Percentiles rank a stretch among this genome's conserved stretches.
Evolutionary conservation across 805 yeast genomes (phyloP).

Genomic region (Starmerella vitae): DNA sequence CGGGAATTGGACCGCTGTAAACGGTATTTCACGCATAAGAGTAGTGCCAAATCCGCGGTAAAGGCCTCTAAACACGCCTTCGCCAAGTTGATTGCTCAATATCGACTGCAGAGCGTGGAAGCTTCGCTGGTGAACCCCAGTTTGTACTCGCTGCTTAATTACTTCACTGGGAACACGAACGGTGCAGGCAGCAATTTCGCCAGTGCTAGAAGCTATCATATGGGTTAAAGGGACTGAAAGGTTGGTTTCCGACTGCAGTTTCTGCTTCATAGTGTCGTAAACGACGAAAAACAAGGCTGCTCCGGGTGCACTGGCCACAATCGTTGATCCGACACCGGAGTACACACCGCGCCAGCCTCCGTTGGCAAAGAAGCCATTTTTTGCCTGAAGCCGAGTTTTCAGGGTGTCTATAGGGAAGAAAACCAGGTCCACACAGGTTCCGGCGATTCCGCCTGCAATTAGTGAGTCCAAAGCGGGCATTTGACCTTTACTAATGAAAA

Average conservation of each 20-base stretch:
- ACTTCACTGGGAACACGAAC: constrained; percentile 97
- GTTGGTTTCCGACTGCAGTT: constrained; percentile 5
- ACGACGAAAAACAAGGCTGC: constrained; percentile 69
- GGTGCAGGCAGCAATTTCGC: constrained; percentile 85
- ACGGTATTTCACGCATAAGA: constrained; percentile 89
- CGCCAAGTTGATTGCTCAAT: constrained; percentile 53
- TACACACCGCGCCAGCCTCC: constrained; percentile 92
- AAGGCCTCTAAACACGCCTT: constrained; percentile 62
- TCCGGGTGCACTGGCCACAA: constrained; percentile 86
- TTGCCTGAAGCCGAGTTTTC: constrained; percentile 88
- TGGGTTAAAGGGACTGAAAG: constrained; percentile 38
- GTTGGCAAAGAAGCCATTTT: constrained; percentile 81
- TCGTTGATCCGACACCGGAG: constrained; percentile 82
- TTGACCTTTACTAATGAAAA: too few relatives aligned
- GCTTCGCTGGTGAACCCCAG: constrained; percentile 46
- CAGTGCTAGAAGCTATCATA: constrained; percentile 77
- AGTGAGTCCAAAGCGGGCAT: constrained; percentile 17
- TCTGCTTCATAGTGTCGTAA: constrained; percentile 40
- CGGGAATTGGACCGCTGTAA: constrained; percentile 92
- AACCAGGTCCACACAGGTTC: constrained; percentile 85
- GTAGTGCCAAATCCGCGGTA: constrained; percentile 93
- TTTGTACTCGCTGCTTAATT: constrained; percentile 86
- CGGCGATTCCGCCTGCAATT: constrained; percentile 74
- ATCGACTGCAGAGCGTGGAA: constrained; percentile 52
- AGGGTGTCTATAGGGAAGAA: constrained; percentile 94